Conservation (phyloP, 2,329 filamentous ascomycete species). For the Claviceps paspali region DNA sequence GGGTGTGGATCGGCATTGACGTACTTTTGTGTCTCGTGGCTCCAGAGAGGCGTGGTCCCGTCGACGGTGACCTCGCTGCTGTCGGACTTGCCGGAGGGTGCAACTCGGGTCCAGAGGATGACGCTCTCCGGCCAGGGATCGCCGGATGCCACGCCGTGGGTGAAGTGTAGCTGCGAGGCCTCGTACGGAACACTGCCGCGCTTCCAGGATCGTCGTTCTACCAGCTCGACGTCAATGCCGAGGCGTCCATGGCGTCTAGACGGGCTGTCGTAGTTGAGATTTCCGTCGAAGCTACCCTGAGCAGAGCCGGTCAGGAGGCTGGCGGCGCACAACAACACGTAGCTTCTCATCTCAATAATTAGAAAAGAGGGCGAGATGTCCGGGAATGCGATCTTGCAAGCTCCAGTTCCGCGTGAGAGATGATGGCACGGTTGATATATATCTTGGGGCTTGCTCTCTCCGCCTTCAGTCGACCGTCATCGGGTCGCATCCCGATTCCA, state of each 20-base stretch:
- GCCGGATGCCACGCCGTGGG: conserved; percentile 41
- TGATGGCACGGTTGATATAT: not conserved
- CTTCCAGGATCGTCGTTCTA: conserved; percentile 37
- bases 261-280: conserved; percentile 54
- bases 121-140: conserved; percentile 41
- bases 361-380: no score
- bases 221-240: conserved; percentile 47
- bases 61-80: conserved; percentile 27
- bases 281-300: conserved; percentile 19
- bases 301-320: conserved; percentile 1
- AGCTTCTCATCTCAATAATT: conserved; percentile 2
- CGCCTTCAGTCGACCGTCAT: not conserved
- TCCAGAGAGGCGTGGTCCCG: conserved; percentile 28
- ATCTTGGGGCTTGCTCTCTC: no score
- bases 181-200: conserved; percentile 26
- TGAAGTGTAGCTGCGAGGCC: conserved; percentile 41
- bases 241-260: conserved; percentile 48
- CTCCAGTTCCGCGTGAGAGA: not conserved
- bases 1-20: conserved; percentile 31
- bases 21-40: conserved; percentile 31
- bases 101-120: conserved; percentile 35
- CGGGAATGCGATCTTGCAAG: not conserved
- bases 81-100: conserved; percentile 29
- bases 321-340: not conserved
- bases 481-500: not conserved